Conservation (phyloP, 2,329 filamentous ascomycete species). For the Ophiostoma ulmi region DNA sequence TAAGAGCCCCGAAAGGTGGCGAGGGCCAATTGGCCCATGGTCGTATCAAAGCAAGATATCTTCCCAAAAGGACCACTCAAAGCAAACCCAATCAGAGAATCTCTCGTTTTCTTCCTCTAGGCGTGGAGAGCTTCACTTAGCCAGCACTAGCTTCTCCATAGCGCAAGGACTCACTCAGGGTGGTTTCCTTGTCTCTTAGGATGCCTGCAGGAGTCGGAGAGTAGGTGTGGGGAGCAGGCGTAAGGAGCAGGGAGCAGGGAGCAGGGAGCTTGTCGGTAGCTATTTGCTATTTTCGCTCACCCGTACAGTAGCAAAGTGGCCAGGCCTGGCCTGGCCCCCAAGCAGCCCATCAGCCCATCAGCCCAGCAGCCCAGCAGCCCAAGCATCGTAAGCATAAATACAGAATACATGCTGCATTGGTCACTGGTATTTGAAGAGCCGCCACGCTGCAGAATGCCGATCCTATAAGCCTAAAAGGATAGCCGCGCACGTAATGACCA, state of each 20-base stretch:
- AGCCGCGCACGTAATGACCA: neutral
- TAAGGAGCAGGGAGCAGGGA: neutral
- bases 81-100: neutral
- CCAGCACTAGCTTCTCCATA: neutral
- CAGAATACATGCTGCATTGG: neutral
- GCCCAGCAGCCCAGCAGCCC: neutral
- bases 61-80: neutral
- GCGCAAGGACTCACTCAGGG: slow-evolving; percentile 1
- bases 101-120: neutral
- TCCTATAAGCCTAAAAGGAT: neutral
- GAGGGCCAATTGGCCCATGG: neutral
- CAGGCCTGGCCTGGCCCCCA: neutral
- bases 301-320: neutral
- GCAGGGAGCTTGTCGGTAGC: neutral
- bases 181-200: neutral
- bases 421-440: neutral
- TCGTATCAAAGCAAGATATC: neutral
- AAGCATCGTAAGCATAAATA: neutral
- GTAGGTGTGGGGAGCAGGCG: neutral
- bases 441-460: neutral
- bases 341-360: neutral
- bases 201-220: neutral
- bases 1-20: slow-evolving; percentile 6
- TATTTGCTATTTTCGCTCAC: neutral
- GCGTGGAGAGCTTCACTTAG: neutral